Evolutionary conservation across 306 rosid species (phyloP), one percentile per base, ranked within the genome.

Genomic region (Albizia julibrissin): DNA sequence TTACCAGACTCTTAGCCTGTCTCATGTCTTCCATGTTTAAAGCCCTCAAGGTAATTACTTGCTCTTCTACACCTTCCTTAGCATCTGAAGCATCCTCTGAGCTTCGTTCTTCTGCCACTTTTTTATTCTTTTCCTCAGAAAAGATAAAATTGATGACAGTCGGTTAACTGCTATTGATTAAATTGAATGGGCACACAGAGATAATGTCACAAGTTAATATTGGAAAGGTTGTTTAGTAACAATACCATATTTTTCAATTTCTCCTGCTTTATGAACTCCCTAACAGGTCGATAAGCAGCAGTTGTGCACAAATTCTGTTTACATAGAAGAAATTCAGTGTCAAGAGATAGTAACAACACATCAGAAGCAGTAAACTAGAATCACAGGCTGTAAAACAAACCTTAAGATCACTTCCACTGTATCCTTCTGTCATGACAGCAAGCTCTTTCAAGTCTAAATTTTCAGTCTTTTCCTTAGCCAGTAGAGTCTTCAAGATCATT

Each of bases 361-460:
- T 66, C 42, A 79, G 44, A 72, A 39, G 9, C 2, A 65, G 29
- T 8, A 70, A 71, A 75, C 40, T 67, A 76, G 64, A 78, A 77
- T 6, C 33, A 58, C 22, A 8, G 44, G 75, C 24, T 34, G 40
- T 59, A 56, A 88, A 74, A 43, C 78, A 75, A 65, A 93, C 99
- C 98, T 93, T 95, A 12, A 95, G 97, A 84, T 95, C 99, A 81
- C 98, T 95, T 81, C 98, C 98, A 84, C 91, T 95, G 49, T 79
- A 95, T 71, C 99, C 99, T 84, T 91, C 94, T 19, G 97, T 93
- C 88, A 91, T 90, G 68, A 75, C 22, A 70, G 97, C 94, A 26
- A 93, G 97, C 82, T 90, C 98, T 82, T 91, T 91, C 54, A 86
- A 93, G 87, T 91, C 94, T 5, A 93, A 71, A 84, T 84, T 83